A percentile compares a stretch with the other conserved stretches of the same genome.
phyloP scores from a whole-genome alignment of 345 rosid species.

The Boechera retrofracta region DNA sequence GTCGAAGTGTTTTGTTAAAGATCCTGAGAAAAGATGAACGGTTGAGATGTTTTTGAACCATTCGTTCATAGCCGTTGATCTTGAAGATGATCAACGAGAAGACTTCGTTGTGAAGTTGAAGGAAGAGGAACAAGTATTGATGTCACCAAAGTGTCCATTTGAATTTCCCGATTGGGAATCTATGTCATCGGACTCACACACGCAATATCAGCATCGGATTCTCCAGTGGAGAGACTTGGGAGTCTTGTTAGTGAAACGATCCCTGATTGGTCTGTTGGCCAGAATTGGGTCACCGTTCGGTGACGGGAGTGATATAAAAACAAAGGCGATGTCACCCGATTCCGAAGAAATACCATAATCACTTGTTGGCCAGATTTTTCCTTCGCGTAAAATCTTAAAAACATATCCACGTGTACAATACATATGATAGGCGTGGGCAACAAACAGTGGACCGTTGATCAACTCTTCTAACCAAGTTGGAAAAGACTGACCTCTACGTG shows the following conservation, averaged over 20 bases:
- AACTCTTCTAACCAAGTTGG: no score
- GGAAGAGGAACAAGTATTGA: constrained; percentile 11
- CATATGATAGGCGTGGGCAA: no score
- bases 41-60: constrained; percentile 77
- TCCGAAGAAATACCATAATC: no score
- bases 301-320: no score
- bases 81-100: constrained; percentile 7
- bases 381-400: no score
- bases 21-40: constrained; percentile 61
- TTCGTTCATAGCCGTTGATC: constrained; percentile 56
- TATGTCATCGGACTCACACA: constrained; percentile 23
- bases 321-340: no score
- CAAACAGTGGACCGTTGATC: no score
- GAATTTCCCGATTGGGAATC: constrained; percentile 55
- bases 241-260: constrained; percentile 32
- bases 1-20: no score
- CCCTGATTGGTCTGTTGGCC: constrained; percentile 51
- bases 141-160: constrained; percentile 58
- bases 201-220: constrained; percentile 28
- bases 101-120: background rate
- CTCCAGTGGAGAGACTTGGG: constrained; percentile 40
- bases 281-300: constrained; percentile 51
- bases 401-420: no score
- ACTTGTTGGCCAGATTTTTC: no score
- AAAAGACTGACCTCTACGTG: no score